Evolutionary conservation across 768 basidiomycete species (phyloP), one percentile per base, ranked within the genome.

Genomic region (Macrocybe gigantea): DNA sequence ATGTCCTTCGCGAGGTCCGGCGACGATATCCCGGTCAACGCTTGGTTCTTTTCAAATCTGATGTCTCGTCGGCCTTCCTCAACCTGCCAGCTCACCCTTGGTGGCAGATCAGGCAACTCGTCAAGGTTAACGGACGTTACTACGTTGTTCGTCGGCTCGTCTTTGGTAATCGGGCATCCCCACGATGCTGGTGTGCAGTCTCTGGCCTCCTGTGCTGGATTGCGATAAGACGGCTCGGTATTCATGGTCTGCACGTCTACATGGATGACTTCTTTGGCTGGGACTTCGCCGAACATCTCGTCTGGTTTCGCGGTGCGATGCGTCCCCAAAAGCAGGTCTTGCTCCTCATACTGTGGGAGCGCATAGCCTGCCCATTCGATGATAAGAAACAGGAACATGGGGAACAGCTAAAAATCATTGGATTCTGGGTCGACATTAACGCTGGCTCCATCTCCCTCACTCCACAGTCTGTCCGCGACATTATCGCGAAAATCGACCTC

Each of bases 391-490:
- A 67, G 47, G 48, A 64, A 5, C 57, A 48, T 43, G 63, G 63
- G 0, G 1, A 7, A 0, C n/a, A 8, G 1, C 49, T 69, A 0
- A 61, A 56, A n/a, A 61, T 72, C 36, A 69, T 72, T 34, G 68
- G 70, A 0, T 70, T 73, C 38, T 52, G 52, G 11, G 59, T 72
- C 1, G 56, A 71, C 22, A 55, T 58, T 0, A 55, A 59, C 6
- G 1, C 13, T 0, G 65, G 69, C 34, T 22, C 48, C 0, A 62
- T 67, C 4, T 50, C 52, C 0, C 53, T 70, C 32, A 46, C 56
- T 4, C 44, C 44, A 5, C 10, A 46, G 10, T 37, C 45, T 9
- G 32, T 46, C 13, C 12, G 15, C 6, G 45, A 46, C 14, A 46
- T 46, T 13, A 29, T 46, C 15, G 13, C 4, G 6, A 22, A 22